These are phyloP conservation scores for Misopates orontium DNA, from an alignment of 257 asterid species.

Conservation along the genomic window DNA sequence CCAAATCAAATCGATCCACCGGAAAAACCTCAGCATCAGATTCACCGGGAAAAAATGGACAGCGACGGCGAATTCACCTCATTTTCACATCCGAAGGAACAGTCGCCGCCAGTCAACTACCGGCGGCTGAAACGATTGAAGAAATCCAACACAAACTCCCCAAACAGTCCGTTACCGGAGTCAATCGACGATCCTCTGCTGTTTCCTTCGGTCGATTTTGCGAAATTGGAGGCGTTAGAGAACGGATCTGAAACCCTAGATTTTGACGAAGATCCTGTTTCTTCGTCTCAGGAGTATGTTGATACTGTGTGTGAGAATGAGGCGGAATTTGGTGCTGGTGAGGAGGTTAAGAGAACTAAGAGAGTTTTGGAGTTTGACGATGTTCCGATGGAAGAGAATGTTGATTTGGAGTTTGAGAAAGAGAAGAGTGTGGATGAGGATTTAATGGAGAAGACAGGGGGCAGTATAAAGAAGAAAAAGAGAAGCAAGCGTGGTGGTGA, in stretches of 20 bases:
- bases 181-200: conserved; percentile 37
- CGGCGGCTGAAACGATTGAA: conserved; percentile 78
- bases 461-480: conserved; percentile 41
- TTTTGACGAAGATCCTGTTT: conserved; percentile 31
- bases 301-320: conserved; percentile 33
- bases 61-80: conserved; percentile 69
- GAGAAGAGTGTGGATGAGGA: conserved; percentile 18
- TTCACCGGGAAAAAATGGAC: conserved; percentile 53
- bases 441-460: conserved; percentile 28
- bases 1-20: conserved; percentile 1
- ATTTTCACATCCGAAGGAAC: conserved; percentile 14
- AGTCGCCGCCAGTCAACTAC: conserved; percentile 40
- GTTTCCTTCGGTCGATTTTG: conserved; percentile 43
- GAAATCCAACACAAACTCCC: conserved; percentile 34
- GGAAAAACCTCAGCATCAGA: neutral
- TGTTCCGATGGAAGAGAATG: conserved; percentile 30
- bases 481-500: conserved; percentile 38
- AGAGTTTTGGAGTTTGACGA: conserved; percentile 53
- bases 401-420: conserved; percentile 28
- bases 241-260: conserved; percentile 36
- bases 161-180: conserved; percentile 24
- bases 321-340: conserved; percentile 27
- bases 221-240: conserved; percentile 51
- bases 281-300: conserved; percentile 39
- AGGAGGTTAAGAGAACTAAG: conserved; percentile 40